Conservation (phyloP, 495 filamentous ascomycete genomes). For the Glutinoglossum americanum region DNA sequence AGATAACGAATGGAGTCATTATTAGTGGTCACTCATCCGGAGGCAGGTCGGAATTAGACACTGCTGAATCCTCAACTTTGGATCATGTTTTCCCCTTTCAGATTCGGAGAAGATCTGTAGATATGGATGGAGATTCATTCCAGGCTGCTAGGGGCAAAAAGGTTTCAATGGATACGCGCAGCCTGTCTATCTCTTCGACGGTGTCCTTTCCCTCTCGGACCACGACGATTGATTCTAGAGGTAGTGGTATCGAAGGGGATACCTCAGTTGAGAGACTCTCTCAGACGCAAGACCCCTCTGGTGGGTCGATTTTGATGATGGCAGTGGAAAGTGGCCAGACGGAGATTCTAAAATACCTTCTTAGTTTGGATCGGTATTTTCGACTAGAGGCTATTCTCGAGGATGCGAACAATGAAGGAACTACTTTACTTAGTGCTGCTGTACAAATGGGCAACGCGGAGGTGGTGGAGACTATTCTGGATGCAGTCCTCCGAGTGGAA, state of each 20-base stretch:
- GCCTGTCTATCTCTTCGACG: constrained; percentile 71
- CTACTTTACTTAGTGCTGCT: constrained; percentile 81
- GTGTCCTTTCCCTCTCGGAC: constrained; percentile 57
- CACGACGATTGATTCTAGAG: constrained; percentile 49
- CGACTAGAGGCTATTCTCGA: constrained; percentile 44
- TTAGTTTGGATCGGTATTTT: constrained; percentile 55
- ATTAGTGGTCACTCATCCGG: neutral
- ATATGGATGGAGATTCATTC: constrained; percentile 15
- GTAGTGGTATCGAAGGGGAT: constrained; percentile 60
- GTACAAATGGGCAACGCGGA: constrained; percentile 65
- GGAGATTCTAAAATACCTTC: constrained; percentile 51
- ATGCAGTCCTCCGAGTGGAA: constrained; percentile 34
- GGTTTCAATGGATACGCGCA: constrained; percentile 73
- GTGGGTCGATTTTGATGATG: constrained; percentile 92
- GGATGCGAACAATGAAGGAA: constrained; percentile 72
- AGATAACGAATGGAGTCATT: neutral
- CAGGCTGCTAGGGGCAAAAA: constrained; percentile 37
- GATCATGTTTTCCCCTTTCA: constrained; percentile 84
- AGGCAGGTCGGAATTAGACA: constrained; percentile 2
- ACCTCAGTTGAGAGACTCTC: constrained; percentile 62
- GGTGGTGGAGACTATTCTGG: constrained; percentile 52
- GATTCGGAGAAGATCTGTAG: constrained; percentile 19
- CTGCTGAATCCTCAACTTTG: constrained; percentile 30
- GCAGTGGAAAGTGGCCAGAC: constrained; percentile 57
- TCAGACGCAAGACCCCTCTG: constrained; percentile 58